Conservation (phyloP, 2,329 filamentous ascomycete genomes). For the Amauroascus verrucosus region DNA sequence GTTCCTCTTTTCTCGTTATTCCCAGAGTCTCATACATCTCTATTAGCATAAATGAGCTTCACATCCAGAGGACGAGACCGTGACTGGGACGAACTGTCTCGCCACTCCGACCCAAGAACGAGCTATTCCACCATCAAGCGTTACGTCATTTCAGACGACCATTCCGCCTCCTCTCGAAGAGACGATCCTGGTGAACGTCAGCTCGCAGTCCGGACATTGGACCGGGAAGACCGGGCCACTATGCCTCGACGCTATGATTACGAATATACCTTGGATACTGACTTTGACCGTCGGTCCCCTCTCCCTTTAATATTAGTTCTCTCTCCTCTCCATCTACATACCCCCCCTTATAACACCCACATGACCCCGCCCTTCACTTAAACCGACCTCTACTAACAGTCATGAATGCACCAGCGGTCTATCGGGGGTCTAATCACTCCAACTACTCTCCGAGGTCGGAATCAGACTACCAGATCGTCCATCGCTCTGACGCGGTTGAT, state of each 20-base stretch:
- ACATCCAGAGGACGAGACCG: constrained; percentile 30
- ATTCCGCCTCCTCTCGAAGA: constrained; percentile 29
- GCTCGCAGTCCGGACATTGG: constrained; percentile 33
- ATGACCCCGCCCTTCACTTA: no score
- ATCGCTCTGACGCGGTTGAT: constrained; percentile 45
- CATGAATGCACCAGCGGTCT: constrained; percentile 47
- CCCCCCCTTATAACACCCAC: constrained; percentile 21
- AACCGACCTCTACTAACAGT: constrained; percentile 2
- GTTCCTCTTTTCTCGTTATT: background rate
- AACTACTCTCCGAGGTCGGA: constrained; percentile 44
- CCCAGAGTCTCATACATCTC: constrained; percentile 17
- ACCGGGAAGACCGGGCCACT: constrained; percentile 31
- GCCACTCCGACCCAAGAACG: constrained; percentile 31
- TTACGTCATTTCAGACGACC: constrained; percentile 41
- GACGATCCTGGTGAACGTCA: constrained; percentile 33
- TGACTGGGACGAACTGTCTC: constrained; percentile 34
- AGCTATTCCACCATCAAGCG: constrained; percentile 43
- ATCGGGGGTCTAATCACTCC: constrained; percentile 41
- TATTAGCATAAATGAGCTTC: constrained; percentile 28
- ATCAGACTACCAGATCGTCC: constrained; percentile 50
- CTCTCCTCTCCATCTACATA: constrained; percentile 36
- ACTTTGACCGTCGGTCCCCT: constrained; percentile 35
- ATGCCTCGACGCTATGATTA: constrained; percentile 32
- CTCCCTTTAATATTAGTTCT: constrained; percentile 38
- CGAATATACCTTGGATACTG: constrained; percentile 36